Evolutionary conservation across 495 filamentous ascomycete genomes (phyloP), one percentile per base, ranked within the genome.

Genomic region (Talaromyces borbonicus): DNA sequence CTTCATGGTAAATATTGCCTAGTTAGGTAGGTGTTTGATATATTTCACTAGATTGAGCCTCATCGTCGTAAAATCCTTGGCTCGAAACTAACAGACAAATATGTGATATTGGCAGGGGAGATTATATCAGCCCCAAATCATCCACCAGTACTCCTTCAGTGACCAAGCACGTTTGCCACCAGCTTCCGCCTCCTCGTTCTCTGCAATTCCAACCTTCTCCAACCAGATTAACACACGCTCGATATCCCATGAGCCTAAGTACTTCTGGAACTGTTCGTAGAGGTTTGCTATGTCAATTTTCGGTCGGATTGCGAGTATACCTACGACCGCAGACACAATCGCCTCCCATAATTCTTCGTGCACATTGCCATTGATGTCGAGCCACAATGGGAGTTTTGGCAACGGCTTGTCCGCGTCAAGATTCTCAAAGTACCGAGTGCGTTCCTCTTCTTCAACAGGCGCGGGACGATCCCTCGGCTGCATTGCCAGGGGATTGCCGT

Each of bases 71-170:
- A n/a, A n/a, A n/a, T n/a, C n/a, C n/a, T n/a, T n/a, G n/a, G n/a
- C n/a, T n/a, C n/a, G n/a, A n/a, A n/a, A n/a, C n/a, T n/a, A n/a
- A n/a, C 16, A 43, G 25, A 43, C 25, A 15, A 25, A 8, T 27
- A 14, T 43, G 16, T 15, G 25, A 27, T 8, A 22, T 20, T 20
- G 7, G 18, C 19, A 36, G 11, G 24, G 37, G 24, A 41, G 12
- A 15, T 11, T 42, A 18, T 18, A 12, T 43, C 12, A 33, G 9
- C 4, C 22, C 43, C 15, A 22, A 44, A 61, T 52, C 68, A 72
- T 61, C 81, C 83, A 89, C 84, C 84, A 89, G 78, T 81, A 87
- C 57, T 84, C 80, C 33, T 57, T 59, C 9, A 74, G 67, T 5
- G 54, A 67, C 61, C 76, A 79, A 4, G 65, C 56, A 3, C 61